A percentile compares a stretch with the other conserved stretches of the same genome.
Evolutionary conservation across 495 filamentous ascomycete species (phyloP).

Genomic region (Tuber melanosporum): DNA sequence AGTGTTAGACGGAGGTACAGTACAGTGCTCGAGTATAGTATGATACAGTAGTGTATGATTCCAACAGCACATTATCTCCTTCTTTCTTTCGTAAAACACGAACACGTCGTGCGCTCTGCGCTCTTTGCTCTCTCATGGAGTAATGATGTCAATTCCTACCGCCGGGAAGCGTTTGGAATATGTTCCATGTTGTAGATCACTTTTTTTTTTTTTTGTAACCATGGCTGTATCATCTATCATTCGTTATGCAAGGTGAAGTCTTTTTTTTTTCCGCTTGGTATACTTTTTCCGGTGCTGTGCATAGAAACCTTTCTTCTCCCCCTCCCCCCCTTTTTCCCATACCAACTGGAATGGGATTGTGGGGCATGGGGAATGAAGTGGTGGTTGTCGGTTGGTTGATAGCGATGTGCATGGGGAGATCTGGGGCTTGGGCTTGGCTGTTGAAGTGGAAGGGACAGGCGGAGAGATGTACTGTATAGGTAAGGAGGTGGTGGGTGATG

Average conservation of each 20-base stretch:
- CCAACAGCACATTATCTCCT: neutral
- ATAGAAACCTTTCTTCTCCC: neutral
- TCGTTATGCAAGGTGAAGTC: constrained; percentile 2
- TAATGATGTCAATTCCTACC: neutral
- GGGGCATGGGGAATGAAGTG: neutral
- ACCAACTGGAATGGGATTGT: neutral
- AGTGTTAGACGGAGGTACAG: neutral
- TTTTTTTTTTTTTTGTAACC: constrained; percentile 11
- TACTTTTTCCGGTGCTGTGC: constrained; percentile 7
- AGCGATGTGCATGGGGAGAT: neutral
- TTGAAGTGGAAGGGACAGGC: neutral
- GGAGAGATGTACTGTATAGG: neutral
- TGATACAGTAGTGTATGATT: neutral
- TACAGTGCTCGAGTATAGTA: neutral
- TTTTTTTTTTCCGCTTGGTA: neutral
- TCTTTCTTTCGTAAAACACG: neutral
- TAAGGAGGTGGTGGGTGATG: neutral
- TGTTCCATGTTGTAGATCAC: neutral
- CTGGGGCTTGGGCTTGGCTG: neutral
- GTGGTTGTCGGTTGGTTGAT: neutral
- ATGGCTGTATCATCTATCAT: constrained; percentile 2
- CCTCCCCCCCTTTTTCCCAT: neutral
- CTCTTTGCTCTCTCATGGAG: neutral
- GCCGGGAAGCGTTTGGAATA: neutral
- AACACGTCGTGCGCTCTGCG: neutral